Base-by-base conservation (phyloP, 83 land plant genomes). In the Diphasiastrum complanatum region DNA sequence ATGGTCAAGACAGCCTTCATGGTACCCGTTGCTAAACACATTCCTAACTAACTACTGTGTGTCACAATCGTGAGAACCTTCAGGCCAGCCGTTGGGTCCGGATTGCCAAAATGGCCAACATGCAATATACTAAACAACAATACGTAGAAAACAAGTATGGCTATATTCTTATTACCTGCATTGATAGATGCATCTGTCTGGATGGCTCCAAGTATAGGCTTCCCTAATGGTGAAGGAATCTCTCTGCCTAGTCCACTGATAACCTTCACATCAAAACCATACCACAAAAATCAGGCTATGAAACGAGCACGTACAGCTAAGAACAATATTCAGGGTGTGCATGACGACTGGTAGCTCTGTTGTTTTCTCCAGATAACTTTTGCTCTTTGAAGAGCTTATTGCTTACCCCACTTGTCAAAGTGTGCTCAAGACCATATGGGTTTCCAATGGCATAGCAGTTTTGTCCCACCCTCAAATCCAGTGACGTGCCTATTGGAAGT, bases 151-250 rank as follows among this genome's bases (percentile, higher is more conserved):
- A 62, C 45, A 62, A 56, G 8, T n/a, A n/a, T n/a, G n/a, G n/a
- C n/a, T n/a, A 57, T 2, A 55, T 29, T 18, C 52, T 30, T 47
- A 43, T 24, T 66, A 91, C 97, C 97, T 41, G 95, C 76, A 72
- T 82, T 91, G 31, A 91, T 86, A 41, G 97, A 76, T 43, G 97
- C 95, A 78, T 91, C 97, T 38, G 97, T 91, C 60, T 91, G 97
- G 32, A 91, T 91, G 22, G 85, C 97, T 49, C 89, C 93, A 18
- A 65, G 63, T 38, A 91, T 91, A 27, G 89, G 78, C 40, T 59
- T 62, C 52, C 95, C 95, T 65, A 72, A 73, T 47, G 93, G 90
- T 26, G 97, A 84, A 0, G 97, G 97, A 66, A 91, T 91, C 51
- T 87, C 85, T 45, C 97, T 82, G 30, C 89, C 83, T 22, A 91